Percentiles rank a stretch among this genome's conserved stretches.
phyloP scores from a whole-genome alignment of 2,329 filamentous ascomycete species.

The Fusarium gaditjirri region DNA sequence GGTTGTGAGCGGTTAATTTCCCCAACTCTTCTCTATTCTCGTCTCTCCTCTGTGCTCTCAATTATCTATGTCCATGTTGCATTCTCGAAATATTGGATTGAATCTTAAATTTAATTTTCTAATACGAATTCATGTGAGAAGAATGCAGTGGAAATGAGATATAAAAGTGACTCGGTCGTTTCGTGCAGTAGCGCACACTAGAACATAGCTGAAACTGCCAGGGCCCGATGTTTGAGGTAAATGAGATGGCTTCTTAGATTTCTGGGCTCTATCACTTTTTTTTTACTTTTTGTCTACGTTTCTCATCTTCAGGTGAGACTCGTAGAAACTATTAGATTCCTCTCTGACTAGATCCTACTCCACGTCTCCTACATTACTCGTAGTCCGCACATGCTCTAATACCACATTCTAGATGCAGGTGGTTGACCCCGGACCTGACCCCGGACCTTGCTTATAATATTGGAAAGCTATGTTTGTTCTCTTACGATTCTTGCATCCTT shows the following conservation, averaged over 20 bases:
- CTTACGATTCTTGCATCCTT: constrained; percentile 12
- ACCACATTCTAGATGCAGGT: not conserved
- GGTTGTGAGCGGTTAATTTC: constrained; percentile 35
- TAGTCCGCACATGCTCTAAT: not conserved
- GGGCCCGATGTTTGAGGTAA: constrained; percentile 19
- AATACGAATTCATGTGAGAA: not conserved
- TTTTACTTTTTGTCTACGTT: constrained; percentile 8
- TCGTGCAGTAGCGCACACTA: constrained; percentile 29
- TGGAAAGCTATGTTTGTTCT: constrained; percentile 3
- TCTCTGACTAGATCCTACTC: not conserved
- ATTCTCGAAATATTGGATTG: not conserved
- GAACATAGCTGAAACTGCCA: constrained; percentile 29
- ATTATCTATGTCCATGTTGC: not conserved
- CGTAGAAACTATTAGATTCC: not conserved
- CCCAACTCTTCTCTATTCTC: not conserved
- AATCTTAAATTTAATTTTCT: not conserved
- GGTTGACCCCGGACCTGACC: not conserved
- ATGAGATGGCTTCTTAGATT: not conserved
- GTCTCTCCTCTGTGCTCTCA: not conserved
- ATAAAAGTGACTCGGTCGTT: constrained; percentile 21
- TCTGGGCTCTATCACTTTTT: not conserved
- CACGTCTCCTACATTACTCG: not conserved
- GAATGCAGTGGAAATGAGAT: constrained; percentile 30
- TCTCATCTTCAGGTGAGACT: constrained; percentile 17
- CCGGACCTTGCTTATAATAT: constrained; percentile 2